Percentiles rank a stretch among this genome's conserved stretches.
Conservation (phyloP, 2,329 filamentous ascomycete genomes). For the Verticillium alfalfae region DNA sequence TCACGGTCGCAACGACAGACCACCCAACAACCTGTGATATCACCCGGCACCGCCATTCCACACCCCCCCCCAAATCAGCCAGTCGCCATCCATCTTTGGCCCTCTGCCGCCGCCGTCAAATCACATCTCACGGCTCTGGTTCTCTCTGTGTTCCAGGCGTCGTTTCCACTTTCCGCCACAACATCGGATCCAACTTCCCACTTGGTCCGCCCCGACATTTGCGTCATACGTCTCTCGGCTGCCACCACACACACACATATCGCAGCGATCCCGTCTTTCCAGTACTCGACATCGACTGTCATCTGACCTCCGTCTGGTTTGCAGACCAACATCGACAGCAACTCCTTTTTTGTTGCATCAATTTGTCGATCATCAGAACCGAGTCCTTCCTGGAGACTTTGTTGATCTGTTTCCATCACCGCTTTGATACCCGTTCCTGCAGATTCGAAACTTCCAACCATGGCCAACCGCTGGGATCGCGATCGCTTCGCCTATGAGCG, state of each 20-base stretch:
- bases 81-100: background rate
- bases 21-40: background rate
- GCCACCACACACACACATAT: background rate
- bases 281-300: background rate
- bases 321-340: background rate
- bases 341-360: background rate
- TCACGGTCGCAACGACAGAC: constrained; percentile 1
- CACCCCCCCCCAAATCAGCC: background rate
- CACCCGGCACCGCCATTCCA: background rate
- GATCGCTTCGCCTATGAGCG: constrained; percentile 43
- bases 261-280: background rate
- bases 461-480: constrained; percentile 43
- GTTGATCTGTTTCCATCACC: background rate
- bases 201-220: background rate
- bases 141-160: background rate
- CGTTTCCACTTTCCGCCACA: background rate
- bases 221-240: background rate
- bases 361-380: background rate
- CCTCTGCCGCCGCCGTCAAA: background rate
- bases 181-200: constrained; percentile 3
- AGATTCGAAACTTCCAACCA: background rate
- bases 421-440: constrained; percentile 3
- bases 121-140: background rate
- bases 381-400: background rate
- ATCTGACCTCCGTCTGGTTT: background rate